Evolutionary conservation across 2,329 filamentous ascomycete species (phyloP).

Genomic region (Ceratocystis huliohia): DNA sequence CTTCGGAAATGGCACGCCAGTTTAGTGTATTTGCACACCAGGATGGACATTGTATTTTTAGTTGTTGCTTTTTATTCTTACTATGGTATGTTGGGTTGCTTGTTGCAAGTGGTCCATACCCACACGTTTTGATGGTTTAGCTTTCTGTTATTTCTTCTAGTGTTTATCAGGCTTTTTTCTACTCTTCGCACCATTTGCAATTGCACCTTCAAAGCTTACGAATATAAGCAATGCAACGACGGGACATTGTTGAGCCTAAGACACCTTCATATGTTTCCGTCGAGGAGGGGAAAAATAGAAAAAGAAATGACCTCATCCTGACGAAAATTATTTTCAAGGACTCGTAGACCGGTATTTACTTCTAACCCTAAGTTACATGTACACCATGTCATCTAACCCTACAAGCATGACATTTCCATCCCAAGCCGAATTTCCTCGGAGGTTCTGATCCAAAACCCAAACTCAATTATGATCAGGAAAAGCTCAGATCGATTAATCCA

Average conservation of each 20-base stretch:
- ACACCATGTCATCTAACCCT: not conserved
- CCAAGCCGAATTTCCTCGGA: not conserved
- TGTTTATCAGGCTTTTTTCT: too few relatives aligned
- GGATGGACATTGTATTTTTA: slow-evolving; percentile 7
- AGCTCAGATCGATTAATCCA: not conserved
- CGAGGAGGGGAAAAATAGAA: too few relatives aligned
- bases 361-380: not conserved
- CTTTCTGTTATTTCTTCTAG: too few relatives aligned
- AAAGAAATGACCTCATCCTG: too few relatives aligned
- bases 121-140: too few relatives aligned
- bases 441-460: not conserved
- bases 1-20: not conserved
- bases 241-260: too few relatives aligned
- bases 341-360: too few relatives aligned
- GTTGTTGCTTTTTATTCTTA: not conserved
- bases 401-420: not conserved
- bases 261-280: too few relatives aligned
- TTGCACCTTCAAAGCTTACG: too few relatives aligned
- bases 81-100: not conserved
- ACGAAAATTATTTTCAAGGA: too few relatives aligned
- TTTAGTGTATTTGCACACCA: not conserved
- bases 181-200: too few relatives aligned
- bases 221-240: too few relatives aligned
- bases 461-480: not conserved
- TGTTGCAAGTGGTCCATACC: not conserved